Evolutionary conservation across 768 basidiomycete genomes (phyloP).

Genomic region (Lyophyllum atratum): DNA sequence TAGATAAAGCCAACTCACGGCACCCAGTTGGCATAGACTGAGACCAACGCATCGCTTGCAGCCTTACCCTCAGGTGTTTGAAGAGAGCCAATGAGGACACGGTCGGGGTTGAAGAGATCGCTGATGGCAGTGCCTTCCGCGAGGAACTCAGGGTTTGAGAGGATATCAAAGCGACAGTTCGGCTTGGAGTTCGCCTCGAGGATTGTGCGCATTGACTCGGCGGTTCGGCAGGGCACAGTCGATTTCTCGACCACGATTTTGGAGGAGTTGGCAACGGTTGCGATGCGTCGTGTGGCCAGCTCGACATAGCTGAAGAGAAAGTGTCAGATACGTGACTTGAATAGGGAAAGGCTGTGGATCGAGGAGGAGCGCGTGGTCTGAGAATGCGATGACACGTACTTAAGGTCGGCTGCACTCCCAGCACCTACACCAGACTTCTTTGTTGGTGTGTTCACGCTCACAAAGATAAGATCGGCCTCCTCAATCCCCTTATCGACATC

Average conservation of each 20-base stretch:
- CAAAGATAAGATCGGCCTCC: slow-evolving; percentile 98
- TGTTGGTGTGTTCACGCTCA: slow-evolving; percentile 98
- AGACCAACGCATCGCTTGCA: slow-evolving; percentile 74
- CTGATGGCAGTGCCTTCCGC: slow-evolving; percentile 96
- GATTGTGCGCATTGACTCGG: slow-evolving; percentile 99
- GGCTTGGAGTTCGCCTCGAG: slow-evolving; percentile 97
- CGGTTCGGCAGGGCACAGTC: slow-evolving; percentile 97
- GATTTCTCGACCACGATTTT: slow-evolving; percentile 99
- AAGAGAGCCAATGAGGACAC: slow-evolving; percentile 96
- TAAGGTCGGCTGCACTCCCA: slow-evolving; percentile 97
- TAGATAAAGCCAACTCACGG: slow-evolving; percentile 56
- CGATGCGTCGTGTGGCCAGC: slow-evolving; percentile 94
- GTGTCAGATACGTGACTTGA: slow-evolving; percentile 4
- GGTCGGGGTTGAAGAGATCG: slow-evolving; percentile 89
- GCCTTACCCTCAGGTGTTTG: slow-evolving; percentile 82
- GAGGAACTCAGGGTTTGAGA: slow-evolving; percentile 99
- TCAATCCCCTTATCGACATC: slow-evolving; percentile 91
- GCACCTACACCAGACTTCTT: slow-evolving; percentile 98
- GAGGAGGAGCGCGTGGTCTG: neutral
- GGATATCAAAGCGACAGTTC: slow-evolving; percentile 91
- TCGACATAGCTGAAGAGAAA: slow-evolving; percentile 81
- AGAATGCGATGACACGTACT: slow-evolving; percentile 46
- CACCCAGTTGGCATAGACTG: slow-evolving; percentile 97
- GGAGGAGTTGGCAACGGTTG: slow-evolving; percentile 82
- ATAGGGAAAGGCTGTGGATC: neutral